Conservation (phyloP, 305 asterid genomes). For the Fraxinus baroniana region DNA sequence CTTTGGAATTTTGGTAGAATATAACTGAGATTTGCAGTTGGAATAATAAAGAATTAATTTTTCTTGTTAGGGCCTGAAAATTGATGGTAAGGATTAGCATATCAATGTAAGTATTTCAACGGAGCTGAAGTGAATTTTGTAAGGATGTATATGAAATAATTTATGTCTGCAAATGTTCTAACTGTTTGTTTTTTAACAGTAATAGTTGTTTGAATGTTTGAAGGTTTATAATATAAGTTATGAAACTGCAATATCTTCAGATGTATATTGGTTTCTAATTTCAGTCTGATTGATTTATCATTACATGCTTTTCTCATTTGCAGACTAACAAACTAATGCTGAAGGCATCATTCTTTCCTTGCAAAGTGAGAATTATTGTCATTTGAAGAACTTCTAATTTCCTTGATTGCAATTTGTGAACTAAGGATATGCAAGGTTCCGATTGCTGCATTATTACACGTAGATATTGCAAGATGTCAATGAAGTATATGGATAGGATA, state of each 20-base stretch:
- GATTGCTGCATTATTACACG: background rate
- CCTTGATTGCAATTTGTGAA: background rate
- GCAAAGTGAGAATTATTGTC: constrained; percentile 27
- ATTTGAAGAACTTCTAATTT: background rate
- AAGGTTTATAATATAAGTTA: background rate
- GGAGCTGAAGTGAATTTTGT: background rate
- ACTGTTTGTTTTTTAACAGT: background rate
- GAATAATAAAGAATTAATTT: background rate
- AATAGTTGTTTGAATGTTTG: background rate
- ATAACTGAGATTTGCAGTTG: background rate
- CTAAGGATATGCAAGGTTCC: background rate
- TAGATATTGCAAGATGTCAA: background rate
- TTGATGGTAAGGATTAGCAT: background rate
- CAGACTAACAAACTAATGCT: constrained; percentile 26
- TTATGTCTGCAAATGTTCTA: background rate
- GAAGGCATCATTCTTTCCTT: constrained; percentile 30
- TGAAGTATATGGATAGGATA: background rate
- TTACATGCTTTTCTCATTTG: background rate
- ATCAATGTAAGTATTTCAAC: background rate
- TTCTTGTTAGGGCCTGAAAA: background rate
- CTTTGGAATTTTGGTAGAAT: background rate
- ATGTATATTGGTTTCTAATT: background rate
- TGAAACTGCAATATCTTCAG: background rate
- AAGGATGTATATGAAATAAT: background rate
- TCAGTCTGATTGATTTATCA: background rate